Conservation (phyloP, 2,329 filamentous ascomycete genomes). For the Alternaria ventricosa region DNA sequence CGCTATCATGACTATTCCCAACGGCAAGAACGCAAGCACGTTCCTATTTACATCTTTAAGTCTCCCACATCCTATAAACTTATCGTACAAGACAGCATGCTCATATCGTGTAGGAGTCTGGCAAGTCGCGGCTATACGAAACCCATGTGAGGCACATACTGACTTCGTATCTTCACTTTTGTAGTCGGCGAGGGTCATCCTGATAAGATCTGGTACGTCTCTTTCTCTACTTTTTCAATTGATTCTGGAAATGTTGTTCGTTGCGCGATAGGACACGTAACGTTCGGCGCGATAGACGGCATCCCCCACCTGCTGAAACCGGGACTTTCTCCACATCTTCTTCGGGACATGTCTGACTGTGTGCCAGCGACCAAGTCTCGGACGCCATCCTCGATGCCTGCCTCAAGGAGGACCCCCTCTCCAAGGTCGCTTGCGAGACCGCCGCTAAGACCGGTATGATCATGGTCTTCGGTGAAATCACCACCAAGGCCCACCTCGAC, state of each 20-base stretch:
- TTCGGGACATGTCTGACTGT: conserved; percentile 24
- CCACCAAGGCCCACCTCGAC: conserved; percentile 92
- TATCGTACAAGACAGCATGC: conserved; percentile 12
- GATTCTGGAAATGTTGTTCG: neutral
- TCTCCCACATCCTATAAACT: neutral
- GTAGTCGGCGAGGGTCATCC: conserved; percentile 62
- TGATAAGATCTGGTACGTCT: conserved; percentile 82
- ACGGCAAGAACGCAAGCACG: conserved; percentile 26
- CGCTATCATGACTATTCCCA: conserved; percentile 37
- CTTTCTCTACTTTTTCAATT: neutral
- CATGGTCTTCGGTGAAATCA: conserved; percentile 87
- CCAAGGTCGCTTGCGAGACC: conserved; percentile 98
- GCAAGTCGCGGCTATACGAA: no score
- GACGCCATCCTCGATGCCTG: conserved; percentile 99
- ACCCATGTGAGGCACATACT: no score
- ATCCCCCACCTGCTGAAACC: neutral
- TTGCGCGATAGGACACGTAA: conserved; percentile 3
- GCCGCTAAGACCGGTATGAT: conserved; percentile 99
- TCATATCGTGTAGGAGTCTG: no score
- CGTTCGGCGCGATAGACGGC: neutral
- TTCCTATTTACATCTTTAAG: neutral
- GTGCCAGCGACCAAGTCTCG: conserved; percentile 84
- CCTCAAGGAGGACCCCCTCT: conserved; percentile 90
- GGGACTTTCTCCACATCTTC: neutral
- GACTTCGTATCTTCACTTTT: no score